Conservation (phyloP, 805 yeast species). For the Barnettozyma sp. region DNA sequence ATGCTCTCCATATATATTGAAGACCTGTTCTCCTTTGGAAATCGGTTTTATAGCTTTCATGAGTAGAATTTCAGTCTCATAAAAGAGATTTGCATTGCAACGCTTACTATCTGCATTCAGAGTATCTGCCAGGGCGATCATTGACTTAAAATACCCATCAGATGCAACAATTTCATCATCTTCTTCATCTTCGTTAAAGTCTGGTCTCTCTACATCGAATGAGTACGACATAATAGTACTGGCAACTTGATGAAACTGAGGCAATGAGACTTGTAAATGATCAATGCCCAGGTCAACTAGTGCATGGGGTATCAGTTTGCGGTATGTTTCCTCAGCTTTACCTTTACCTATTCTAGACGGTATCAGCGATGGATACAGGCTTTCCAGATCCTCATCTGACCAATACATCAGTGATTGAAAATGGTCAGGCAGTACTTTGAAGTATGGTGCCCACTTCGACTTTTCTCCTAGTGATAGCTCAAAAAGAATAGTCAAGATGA, state of each 20-base stretch:
- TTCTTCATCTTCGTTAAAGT: slow-evolving; percentile 28
- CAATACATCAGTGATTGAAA: slow-evolving; percentile 78
- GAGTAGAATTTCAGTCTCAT: slow-evolving; percentile 42
- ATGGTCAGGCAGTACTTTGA: slow-evolving; percentile 57
- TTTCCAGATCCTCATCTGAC: slow-evolving; percentile 51
- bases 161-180: slow-evolving; percentile 32
- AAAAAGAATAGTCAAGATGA: slow-evolving; percentile 61
- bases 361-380: slow-evolving; percentile 64
- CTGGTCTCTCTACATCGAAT: slow-evolving; percentile 62
- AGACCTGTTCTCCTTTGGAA: slow-evolving; percentile 62
- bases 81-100: slow-evolving; percentile 67
- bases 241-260: slow-evolving; percentile 65
- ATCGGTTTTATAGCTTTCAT: slow-evolving; percentile 68
- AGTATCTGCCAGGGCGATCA: slow-evolving; percentile 92
- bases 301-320: slow-evolving; percentile 34
- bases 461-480: slow-evolving; percentile 42
- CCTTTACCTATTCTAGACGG: slow-evolving; percentile 63
- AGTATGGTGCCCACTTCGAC: slow-evolving; percentile 65
- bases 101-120: slow-evolving; percentile 76
- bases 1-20: slow-evolving; percentile 83
- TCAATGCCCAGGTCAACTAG: slow-evolving; percentile 34
- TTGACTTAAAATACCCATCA: slow-evolving; percentile 56
- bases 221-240: slow-evolving; percentile 83
- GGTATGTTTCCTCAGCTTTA: slow-evolving; percentile 55
- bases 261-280: slow-evolving; percentile 37